Evolutionary conservation across 2,329 filamentous ascomycete species (phyloP).

Genomic region (Fusarium anthophilum): DNA sequence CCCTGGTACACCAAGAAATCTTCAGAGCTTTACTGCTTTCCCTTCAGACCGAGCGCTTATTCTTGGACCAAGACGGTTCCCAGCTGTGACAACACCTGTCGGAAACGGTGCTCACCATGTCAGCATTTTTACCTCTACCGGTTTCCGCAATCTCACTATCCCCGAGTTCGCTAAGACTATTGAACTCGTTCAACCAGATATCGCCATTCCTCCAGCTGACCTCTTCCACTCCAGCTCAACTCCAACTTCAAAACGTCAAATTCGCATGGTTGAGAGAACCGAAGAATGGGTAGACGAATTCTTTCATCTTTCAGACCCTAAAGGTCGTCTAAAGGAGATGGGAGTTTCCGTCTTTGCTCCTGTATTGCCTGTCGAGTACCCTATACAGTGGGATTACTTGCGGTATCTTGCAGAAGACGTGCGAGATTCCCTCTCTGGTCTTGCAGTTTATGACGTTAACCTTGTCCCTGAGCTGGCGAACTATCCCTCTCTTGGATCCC

Average conservation of each 20-base stretch:
- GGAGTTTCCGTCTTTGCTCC: conserved; percentile 66
- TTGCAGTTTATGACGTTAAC: conserved; percentile 82
- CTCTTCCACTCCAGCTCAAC: conserved; percentile 59
- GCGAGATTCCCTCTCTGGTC: conserved; percentile 65
- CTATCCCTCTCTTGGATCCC: conserved; percentile 61
- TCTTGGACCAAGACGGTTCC: conserved; percentile 79
- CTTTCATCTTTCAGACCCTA: conserved; percentile 52
- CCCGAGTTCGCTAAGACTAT: conserved; percentile 75
- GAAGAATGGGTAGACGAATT: conserved; percentile 82
- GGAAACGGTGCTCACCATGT: conserved; percentile 77
- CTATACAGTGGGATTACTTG: conserved; percentile 83
- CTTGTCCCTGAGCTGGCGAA: conserved; percentile 72
- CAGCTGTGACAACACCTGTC: conserved; percentile 76
- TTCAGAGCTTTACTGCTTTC: conserved; percentile 82
- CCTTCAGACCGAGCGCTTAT: conserved; percentile 73
- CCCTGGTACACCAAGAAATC: conserved; percentile 58
- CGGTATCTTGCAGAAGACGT: conserved; percentile 74
- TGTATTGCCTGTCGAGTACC: conserved; percentile 77
- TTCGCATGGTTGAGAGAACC: conserved; percentile 87
- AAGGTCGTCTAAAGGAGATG: conserved; percentile 40
- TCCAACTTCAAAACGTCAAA: conserved; percentile 75
- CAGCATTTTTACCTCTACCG: conserved; percentile 85
- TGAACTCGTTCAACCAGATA: conserved; percentile 76
- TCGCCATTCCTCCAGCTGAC: conserved; percentile 82
- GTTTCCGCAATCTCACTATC: conserved; percentile 77